These are phyloP conservation scores for Marasmius tenuissimus DNA, from an alignment of 1,284 basidiomycete genomes.

Conservation along the genomic window DNA sequence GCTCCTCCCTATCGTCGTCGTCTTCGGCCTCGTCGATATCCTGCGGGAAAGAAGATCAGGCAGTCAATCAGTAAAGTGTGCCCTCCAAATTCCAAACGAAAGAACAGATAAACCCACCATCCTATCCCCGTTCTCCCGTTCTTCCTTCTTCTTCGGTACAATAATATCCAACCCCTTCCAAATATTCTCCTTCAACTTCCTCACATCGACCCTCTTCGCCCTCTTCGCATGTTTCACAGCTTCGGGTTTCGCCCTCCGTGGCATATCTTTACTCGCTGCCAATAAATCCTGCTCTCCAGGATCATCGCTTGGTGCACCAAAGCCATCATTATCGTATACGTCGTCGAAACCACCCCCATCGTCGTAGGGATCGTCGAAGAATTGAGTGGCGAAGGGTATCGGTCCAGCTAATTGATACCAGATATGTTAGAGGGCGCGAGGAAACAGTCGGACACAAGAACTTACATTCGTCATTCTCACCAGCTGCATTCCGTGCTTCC, in stretches of 20 bases:
- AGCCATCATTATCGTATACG: slow-evolving; percentile 61
- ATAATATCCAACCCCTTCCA: slow-evolving; percentile 89
- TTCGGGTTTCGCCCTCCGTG: slow-evolving; percentile 82
- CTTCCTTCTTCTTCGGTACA: slow-evolving; percentile 41
- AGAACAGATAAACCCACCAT: too few relatives aligned
- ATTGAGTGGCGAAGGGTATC: slow-evolving; percentile 91
- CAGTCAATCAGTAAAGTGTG: not conserved
- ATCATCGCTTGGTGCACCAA: slow-evolving; percentile 46
- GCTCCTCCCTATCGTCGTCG: slow-evolving; percentile 17
- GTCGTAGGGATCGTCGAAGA: slow-evolving; percentile 93
- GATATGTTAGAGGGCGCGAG: too few relatives aligned
- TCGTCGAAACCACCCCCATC: slow-evolving; percentile 81
- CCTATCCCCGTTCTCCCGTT: slow-evolving; percentile 43
- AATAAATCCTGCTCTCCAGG: slow-evolving; percentile 85
- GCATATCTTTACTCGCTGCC: slow-evolving; percentile 77
- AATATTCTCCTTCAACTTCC: slow-evolving; percentile 97
- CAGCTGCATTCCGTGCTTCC: slow-evolving; percentile 51
- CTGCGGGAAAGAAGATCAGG: slow-evolving; percentile 36
- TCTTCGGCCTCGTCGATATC: slow-evolving; percentile 53
- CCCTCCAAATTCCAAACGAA: too few relatives aligned
- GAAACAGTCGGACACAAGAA: slow-evolving; percentile 6
- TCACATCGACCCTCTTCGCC: slow-evolving; percentile 96
- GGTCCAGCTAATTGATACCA: too few relatives aligned
- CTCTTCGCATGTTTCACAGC: slow-evolving; percentile 94
- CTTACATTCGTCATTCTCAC: slow-evolving; percentile 69